A percentile compares a stretch with the other conserved stretches of the same genome.
Conservation (phyloP, 805 yeast genomes). For the Cyberlindnera amylophila region DNA sequence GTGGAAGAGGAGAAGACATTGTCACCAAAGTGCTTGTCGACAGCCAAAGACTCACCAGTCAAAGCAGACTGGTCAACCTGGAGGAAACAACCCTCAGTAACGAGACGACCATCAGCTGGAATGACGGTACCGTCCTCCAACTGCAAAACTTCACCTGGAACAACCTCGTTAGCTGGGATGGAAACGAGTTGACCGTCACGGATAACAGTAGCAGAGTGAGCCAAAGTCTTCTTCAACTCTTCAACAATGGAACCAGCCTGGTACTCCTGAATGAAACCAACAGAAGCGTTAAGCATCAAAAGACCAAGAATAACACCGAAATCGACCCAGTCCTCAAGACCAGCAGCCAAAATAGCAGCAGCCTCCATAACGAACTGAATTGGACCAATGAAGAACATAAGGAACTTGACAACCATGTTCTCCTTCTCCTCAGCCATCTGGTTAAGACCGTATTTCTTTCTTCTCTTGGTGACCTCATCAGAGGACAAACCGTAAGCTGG, state of each 20-base stretch:
- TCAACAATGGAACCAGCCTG: slow-evolving; percentile 98
- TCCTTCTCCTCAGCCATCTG: slow-evolving; percentile 90
- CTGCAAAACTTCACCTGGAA: slow-evolving; percentile 92
- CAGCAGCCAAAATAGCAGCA: slow-evolving; percentile 93
- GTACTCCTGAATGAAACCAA: slow-evolving; percentile 96
- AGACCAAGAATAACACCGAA: slow-evolving; percentile 95
- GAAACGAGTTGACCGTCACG: slow-evolving; percentile 78
- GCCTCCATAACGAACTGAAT: slow-evolving; percentile 97
- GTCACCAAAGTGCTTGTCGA: slow-evolving; percentile 87
- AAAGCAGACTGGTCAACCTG: slow-evolving; percentile 96
- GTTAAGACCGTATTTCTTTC: slow-evolving; percentile 87
- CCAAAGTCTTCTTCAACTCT: slow-evolving; percentile 91
- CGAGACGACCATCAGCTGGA: slow-evolving; percentile 90
- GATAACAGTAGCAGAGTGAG: slow-evolving; percentile 81
- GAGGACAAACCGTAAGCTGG: slow-evolving; percentile 70
- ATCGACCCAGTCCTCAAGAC: slow-evolving; percentile 97
- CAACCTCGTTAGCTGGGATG: slow-evolving; percentile 78
- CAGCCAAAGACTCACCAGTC: slow-evolving; percentile 97
- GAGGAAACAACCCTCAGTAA: slow-evolving; percentile 78
- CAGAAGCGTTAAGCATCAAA: slow-evolving; percentile 80
- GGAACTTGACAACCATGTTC: slow-evolving; percentile 72
- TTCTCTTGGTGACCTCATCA: slow-evolving; percentile 76
- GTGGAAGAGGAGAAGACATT: slow-evolving; percentile 87
- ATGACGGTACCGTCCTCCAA: slow-evolving; percentile 91
- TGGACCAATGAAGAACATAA: slow-evolving; percentile 90